phyloP scores from a whole-genome alignment of 495 filamentous ascomycete genomes.

The Eremomyces bilateralis region DNA sequence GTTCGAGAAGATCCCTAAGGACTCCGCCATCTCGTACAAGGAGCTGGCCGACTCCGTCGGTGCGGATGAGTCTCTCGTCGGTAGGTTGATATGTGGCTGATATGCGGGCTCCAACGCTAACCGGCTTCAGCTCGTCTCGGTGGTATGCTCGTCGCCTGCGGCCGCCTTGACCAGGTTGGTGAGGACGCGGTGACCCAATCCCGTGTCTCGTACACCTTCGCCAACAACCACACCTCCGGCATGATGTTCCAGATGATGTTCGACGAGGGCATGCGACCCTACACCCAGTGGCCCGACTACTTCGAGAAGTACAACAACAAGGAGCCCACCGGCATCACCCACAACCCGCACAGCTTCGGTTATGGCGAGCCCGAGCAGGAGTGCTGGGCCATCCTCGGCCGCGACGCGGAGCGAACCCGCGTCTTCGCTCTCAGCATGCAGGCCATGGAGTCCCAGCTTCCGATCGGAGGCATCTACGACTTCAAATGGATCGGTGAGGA shows the following conservation, averaged over 20 bases:
- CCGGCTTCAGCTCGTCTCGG: background rate
- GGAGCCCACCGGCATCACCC: background rate
- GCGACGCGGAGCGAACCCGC: background rate
- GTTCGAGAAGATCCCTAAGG: background rate
- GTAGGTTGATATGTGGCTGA: background rate
- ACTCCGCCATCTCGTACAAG: background rate
- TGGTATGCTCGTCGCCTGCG: background rate
- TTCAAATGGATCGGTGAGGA: background rate
- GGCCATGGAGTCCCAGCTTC: background rate
- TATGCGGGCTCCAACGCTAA: background rate
- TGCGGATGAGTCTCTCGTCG: background rate
- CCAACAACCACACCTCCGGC: background rate
- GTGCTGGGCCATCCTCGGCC: background rate
- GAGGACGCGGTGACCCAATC: background rate
- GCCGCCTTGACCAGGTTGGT: background rate
- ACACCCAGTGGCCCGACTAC: background rate
- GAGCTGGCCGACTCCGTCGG: background rate
- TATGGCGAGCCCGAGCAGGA: background rate
- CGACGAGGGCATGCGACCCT: background rate
- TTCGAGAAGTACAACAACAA: background rate
- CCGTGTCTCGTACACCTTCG: background rate
- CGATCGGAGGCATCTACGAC: background rate
- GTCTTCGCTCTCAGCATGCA: background rate
- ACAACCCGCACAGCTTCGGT: background rate
- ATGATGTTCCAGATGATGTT: background rate